A percentile compares a stretch with the other conserved stretches of the same genome.
These are phyloP conservation scores for Rhodotorula sphaerocarpa DNA, from an alignment of 768 basidiomycete species.

Conservation along the genomic window DNA sequence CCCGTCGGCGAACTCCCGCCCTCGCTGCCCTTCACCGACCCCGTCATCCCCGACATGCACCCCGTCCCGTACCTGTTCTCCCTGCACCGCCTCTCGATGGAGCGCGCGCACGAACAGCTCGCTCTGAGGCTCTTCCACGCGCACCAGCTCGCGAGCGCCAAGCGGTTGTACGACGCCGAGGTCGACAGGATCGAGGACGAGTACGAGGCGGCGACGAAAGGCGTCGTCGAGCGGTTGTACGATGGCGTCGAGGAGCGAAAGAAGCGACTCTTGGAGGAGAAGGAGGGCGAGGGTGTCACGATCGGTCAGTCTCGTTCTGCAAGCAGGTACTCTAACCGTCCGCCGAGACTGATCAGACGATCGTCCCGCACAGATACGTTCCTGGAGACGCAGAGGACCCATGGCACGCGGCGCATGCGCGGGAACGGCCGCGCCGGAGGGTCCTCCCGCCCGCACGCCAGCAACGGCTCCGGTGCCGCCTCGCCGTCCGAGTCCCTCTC, in stretches of 20 bases:
- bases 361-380: conserved; percentile 14
- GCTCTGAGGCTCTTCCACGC: conserved; percentile 43
- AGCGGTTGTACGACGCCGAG: conserved; percentile 45
- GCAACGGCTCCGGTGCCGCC: conserved; percentile 7
- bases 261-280: conserved; percentile 46
- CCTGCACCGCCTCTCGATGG: conserved; percentile 44
- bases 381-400: conserved; percentile 15
- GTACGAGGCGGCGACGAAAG: conserved; percentile 45
- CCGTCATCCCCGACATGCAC: conserved; percentile 34
- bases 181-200: conserved; percentile 46
- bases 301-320: conserved; percentile 41
- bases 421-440: conserved; percentile 9
- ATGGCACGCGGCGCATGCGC: conserved; percentile 29
- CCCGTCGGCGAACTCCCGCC: conserved; percentile 31
- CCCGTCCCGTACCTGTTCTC: conserved; percentile 42
- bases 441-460: not conserved
- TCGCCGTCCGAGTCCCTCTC: conserved; percentile 6
- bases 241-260: conserved; percentile 46
- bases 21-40: conserved; percentile 34
- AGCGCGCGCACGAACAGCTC: conserved; percentile 45
- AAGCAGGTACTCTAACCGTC: not conserved
- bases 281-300: conserved; percentile 46
- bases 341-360: not conserved
- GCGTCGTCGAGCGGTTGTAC: conserved; percentile 43
- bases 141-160: conserved; percentile 44